phyloP scores from a whole-genome alignment of 2,329 filamentous ascomycete species.

The Exophiala lecanii-corni region DNA sequence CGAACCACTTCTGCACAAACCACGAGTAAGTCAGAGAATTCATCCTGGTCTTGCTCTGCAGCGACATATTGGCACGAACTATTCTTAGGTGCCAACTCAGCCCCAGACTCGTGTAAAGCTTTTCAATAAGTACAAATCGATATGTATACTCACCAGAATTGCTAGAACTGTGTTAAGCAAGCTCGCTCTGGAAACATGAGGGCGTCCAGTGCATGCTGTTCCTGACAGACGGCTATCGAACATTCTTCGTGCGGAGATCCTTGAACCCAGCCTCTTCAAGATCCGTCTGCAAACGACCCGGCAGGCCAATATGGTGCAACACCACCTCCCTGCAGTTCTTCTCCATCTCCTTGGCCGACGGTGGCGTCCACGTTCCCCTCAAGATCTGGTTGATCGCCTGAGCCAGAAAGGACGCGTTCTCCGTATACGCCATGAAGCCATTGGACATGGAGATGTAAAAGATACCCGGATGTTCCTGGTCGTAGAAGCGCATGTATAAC shows the following conservation, averaged over 20 bases:
- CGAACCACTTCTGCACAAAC: no score
- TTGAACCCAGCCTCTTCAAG: slow-evolving; percentile 8
- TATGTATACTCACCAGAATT: neutral
- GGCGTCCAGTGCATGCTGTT: neutral
- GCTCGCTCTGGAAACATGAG: neutral
- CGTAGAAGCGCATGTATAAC: slow-evolving; percentile 5
- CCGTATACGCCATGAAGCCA: slow-evolving; percentile 10
- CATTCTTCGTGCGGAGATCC: slow-evolving; percentile 6
- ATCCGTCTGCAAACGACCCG: slow-evolving; percentile 8
- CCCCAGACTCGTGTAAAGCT: no score
- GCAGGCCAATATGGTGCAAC: slow-evolving; percentile 7
- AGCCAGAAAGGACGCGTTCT: slow-evolving; percentile 7
- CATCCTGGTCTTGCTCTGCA: no score
- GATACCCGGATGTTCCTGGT: slow-evolving; percentile 7
- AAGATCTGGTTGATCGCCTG: slow-evolving; percentile 9
- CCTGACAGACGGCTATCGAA: slow-evolving; percentile 3
- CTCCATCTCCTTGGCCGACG: slow-evolving; percentile 6
- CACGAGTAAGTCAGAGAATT: no score
- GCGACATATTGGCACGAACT: no score
- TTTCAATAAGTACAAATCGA: no score
- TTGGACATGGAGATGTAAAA: slow-evolving; percentile 8
- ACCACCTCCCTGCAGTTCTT: slow-evolving; percentile 8
- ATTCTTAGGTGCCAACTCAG: no score
- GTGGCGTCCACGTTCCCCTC: slow-evolving; percentile 7
- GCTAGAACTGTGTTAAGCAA: slow-evolving; percentile 1